These are phyloP conservation scores for Cadophora sp. DNA, from an alignment of 2,329 filamentous ascomycete species.

Conservation along the genomic window DNA sequence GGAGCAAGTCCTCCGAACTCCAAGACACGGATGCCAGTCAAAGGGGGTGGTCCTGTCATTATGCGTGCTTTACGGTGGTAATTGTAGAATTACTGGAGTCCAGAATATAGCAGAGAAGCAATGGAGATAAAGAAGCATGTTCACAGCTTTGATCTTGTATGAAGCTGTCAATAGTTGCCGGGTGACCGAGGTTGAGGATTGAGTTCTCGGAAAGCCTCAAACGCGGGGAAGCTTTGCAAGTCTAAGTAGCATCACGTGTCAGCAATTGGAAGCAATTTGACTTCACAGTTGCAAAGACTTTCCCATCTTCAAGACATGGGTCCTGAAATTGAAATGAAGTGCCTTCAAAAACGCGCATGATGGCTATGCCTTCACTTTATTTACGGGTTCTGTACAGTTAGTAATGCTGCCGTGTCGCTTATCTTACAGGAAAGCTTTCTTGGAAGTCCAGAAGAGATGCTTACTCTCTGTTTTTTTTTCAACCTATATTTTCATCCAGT, in stretches of 20 bases:
- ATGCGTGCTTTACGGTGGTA: slow-evolving; percentile 11
- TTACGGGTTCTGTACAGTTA: no score
- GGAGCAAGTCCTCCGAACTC: slow-evolving; percentile 70
- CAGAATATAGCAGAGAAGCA: background rate
- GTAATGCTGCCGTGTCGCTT: no score
- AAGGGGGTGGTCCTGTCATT: slow-evolving; percentile 48
- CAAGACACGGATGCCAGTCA: slow-evolving; percentile 66
- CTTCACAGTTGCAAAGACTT: no score
- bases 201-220: background rate
- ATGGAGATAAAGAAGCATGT: background rate
- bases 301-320: no score
- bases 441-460: background rate
- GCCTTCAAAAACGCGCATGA: no score
- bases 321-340: no score
- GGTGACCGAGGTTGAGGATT: slow-evolving; percentile 10
- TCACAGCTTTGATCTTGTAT: background rate
- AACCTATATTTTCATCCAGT: background rate
- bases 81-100: background rate
- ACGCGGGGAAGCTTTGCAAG: slow-evolving; percentile 14
- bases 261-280: no score
- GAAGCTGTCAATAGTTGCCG: background rate
- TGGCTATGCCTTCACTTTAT: no score
- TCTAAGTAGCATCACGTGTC: slow-evolving; percentile 11
- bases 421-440: no score
- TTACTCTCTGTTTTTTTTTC: background rate